Base-by-base conservation (phyloP, 257 asterid genomes). In the Solanum habrochaites region DNA sequence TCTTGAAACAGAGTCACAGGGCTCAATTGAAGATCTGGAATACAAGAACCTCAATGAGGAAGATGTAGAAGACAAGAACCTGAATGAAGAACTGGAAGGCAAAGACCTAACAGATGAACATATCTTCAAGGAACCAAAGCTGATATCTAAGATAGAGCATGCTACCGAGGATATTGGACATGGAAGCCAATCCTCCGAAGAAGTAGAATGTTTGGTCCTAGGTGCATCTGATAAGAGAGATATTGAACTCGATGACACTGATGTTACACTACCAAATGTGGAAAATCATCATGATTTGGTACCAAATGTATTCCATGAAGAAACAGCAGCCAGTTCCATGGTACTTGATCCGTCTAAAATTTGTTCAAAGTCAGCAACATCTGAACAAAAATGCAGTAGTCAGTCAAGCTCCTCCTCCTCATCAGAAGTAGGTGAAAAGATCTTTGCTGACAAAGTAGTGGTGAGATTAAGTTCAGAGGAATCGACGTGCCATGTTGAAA, bases 1-100 rank as follows among this genome's bases (percentile, higher is more conserved):
- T 90, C 96, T 92, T 87, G 98, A 93, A 87, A 91, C 95, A 6
- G 98, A 93, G 72, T 95, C 99, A n/a, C 78, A 90, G 64, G 91
- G 88, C 82, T 95, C 96, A 56, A 92, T 87, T 82, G 98, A 89
- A 75, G 97, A 93, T 87, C 85, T 85, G 71, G 98, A 92, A 78
- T 92, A 88, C 25, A 88, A 70, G 83, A 90, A 88, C 73, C 86
- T 86, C 45, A 87, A 56, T 39, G 93, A 88, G 72, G 95, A 84
- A 86, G 91, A 90, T 78, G 43, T 25, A 70, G 87, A 85, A 60
- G 88, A 83, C 39, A 78, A 66, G 32, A 71, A 72, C 37, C 47
- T 37, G 39, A 37, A 21, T 85, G 85, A 86, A 75, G 89, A 83
- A 15, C 89, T 74, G 7, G 58, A 56, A 35, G 80, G 7, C 15